Percentiles rank a stretch among this genome's conserved stretches.
Conservation (phyloP, 2,329 filamentous ascomycete species). For the Rhytidhysteron rufulum region DNA sequence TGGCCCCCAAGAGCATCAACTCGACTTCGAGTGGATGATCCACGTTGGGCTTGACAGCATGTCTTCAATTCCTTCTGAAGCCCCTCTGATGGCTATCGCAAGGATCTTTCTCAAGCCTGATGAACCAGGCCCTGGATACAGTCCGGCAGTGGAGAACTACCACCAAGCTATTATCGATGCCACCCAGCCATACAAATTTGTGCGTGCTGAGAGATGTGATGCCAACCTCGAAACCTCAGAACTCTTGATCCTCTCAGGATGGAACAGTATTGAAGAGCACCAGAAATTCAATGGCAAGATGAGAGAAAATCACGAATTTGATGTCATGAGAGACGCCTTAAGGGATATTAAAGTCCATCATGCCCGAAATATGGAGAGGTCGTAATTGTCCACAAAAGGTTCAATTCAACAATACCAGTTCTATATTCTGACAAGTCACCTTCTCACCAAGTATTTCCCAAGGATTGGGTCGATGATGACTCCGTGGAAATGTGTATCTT, state of each 20-base stretch:
- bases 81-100: conserved; percentile 22
- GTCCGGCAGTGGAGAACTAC: conserved; percentile 11
- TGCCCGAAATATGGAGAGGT: conserved; percentile 18
- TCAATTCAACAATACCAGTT: no score
- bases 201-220: conserved; percentile 23
- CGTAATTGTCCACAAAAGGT: no score
- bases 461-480: no score
- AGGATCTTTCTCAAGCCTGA: conserved; percentile 12
- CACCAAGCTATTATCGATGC: conserved; percentile 10
- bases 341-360: conserved; percentile 13
- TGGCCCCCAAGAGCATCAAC: conserved; percentile 24
- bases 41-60: conserved; percentile 21
- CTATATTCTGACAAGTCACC: no score
- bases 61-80: conserved; percentile 18
- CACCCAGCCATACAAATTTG: conserved; percentile 14
- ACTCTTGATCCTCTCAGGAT: conserved; percentile 20
- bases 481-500: no score
- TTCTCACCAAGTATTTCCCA: no score
- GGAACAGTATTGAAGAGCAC: conserved; percentile 14
- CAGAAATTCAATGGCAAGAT: conserved; percentile 10
- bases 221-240: conserved; percentile 16
- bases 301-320: conserved; percentile 6
- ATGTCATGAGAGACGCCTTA: conserved; percentile 9
- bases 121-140: conserved; percentile 11
- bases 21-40: conserved; percentile 26